Percentiles rank a stretch among this genome's conserved stretches.
phyloP scores from a whole-genome alignment of 441 rosid species.

The Capsella rubella region DNA sequence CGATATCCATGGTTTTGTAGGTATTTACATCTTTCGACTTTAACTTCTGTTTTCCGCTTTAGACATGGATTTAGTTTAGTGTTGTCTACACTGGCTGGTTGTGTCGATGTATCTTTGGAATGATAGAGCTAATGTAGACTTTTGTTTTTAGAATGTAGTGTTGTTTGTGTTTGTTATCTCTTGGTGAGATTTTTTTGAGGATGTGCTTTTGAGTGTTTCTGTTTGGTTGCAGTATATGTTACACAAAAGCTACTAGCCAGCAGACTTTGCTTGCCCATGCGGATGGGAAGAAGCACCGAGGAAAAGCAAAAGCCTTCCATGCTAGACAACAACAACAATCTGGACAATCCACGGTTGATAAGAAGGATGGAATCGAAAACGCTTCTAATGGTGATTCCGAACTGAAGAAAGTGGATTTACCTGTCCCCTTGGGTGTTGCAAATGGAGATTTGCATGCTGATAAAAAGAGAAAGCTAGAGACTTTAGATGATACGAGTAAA shows the following conservation, averaged over 20 bases:
- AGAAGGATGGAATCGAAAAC: conserved; percentile 46
- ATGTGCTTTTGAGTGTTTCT: conserved; percentile 12
- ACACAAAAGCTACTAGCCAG: conserved; percentile 84
- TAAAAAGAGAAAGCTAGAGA: conserved; percentile 70
- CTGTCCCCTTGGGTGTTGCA: conserved; percentile 39
- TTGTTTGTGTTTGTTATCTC: not conserved
- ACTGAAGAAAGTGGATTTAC: conserved; percentile 45
- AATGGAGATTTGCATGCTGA: conserved; percentile 48
- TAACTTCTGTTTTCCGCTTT: not conserved
- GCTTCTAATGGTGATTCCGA: conserved; percentile 48
- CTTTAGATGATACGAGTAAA: conserved; percentile 38
- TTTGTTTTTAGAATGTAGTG: not conserved
- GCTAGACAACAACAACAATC: conserved; percentile 60
- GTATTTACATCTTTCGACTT: conserved; percentile 44
- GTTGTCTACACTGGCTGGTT: not conserved
- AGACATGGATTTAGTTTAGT: not conserved
- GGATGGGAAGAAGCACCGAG: conserved; percentile 93
- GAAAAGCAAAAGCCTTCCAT: conserved; percentile 80
- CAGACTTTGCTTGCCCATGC: conserved; percentile 92
- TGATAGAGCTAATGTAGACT: not conserved
- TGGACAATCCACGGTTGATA: conserved; percentile 52
- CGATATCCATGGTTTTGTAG: conserved; percentile 98
- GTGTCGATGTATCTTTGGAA: not conserved
- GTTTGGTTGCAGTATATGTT: conserved; percentile 70
- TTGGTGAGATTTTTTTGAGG: conserved; percentile 3